Conservation (phyloP, 257 asterid species). For the Ballota nigra region DNA sequence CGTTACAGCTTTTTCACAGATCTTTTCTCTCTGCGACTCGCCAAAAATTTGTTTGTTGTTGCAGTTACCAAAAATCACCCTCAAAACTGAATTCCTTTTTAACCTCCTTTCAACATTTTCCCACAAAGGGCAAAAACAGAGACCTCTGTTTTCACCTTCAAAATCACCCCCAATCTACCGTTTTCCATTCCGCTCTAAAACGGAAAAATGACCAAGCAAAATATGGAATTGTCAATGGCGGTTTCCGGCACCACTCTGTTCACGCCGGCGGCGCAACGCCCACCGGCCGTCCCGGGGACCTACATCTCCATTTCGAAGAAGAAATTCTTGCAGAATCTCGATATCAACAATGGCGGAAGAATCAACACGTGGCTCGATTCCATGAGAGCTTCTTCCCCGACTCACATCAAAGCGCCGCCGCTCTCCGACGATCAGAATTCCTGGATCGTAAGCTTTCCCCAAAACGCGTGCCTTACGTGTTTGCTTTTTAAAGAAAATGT, state of each 20-base stretch:
- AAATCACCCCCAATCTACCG: background rate
- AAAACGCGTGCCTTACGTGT: constrained; percentile 25
- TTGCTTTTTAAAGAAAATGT: background rate
- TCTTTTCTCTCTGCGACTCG: constrained; percentile 18
- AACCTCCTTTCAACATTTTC: constrained; percentile 10
- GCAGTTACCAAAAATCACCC: background rate
- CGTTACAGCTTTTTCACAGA: constrained; percentile 7
- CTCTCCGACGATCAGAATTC: constrained; percentile 48
- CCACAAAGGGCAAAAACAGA: constrained; percentile 1
- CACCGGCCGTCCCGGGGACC: constrained; percentile 55
- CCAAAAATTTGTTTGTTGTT: constrained; percentile 5
- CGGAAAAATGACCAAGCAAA: constrained; percentile 44
- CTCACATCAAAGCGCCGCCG: constrained; percentile 49
- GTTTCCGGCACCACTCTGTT: constrained; percentile 40
- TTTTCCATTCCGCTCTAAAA: background rate
- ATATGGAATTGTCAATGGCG: constrained; percentile 48
- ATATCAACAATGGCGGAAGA: constrained; percentile 39
- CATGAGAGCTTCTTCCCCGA: constrained; percentile 92
- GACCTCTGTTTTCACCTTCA: constrained; percentile 22
- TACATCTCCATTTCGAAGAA: constrained; percentile 52
- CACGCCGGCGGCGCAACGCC: constrained; percentile 44
- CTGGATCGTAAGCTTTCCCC: constrained; percentile 53
- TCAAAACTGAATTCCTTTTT: background rate
- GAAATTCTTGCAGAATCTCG: constrained; percentile 51
- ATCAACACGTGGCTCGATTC: constrained; percentile 74